Evolutionary conservation across 2,329 filamentous ascomycete species (phyloP), one percentile per base, ranked within the genome.

Genomic region (Cladophialophora immunda): DNA sequence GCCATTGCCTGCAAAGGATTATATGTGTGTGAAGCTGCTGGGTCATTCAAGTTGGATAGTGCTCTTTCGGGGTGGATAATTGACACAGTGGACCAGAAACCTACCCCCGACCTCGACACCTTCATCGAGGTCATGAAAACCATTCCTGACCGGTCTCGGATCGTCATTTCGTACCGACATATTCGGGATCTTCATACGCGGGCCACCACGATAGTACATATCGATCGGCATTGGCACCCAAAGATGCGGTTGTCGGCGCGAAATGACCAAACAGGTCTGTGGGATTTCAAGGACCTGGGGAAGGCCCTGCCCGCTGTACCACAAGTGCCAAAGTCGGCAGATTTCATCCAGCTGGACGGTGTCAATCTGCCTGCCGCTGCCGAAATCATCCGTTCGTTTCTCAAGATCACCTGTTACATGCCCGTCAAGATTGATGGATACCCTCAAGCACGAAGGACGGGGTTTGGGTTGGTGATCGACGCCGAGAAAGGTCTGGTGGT

Each of bases 371-470:
- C 93, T 27, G 92, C 92, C 19, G 94, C 95, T n/a, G 93, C 94
- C 2, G 93, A 97, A 72, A 88, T 99, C 69, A 92, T 99, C 45
- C 90, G 92, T 72, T 97, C 94, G 76, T 98, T 99, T 77, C 94
- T 99, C 29, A 91, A 95, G 45, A 91, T 99, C 63, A 90, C 92
- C 70, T 97, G 94, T 74, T 92, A 90, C 27, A 94, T 99, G 90
- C 95, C 95, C 0, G 83, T 99, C 69, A 98, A 98, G 83, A 86
- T 99, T 9, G 95, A 99, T 77, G 95, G 95, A n/a, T 99, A 97
- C 77, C 96, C 95, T 5, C 92, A 95, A 78, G 93, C 95, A 72
- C 87, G 93, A 57, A 95, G 97, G 80, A 95, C 93, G 81, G 95
- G 95, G 0, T 97, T 97, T 84, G 95, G 95, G 45, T 83, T 99